These are phyloP conservation scores for Canavalia ensiformis DNA, from an alignment of 306 rosid species.

Conservation along the genomic window DNA sequence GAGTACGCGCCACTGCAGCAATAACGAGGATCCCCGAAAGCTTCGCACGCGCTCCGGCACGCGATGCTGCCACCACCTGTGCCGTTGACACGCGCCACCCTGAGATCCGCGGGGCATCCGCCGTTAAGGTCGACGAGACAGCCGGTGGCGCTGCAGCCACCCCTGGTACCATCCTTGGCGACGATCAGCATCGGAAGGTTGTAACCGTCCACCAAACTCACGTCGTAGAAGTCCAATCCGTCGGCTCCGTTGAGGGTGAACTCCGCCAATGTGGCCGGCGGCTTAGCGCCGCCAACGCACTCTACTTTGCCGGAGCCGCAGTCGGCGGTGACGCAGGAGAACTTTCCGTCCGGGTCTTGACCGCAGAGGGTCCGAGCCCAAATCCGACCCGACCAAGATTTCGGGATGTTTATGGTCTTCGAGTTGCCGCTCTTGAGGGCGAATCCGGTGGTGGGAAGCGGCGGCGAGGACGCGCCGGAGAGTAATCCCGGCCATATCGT, in stretches of 20 bases:
- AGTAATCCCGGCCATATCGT: conserved; percentile 90
- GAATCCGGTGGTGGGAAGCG: conserved; percentile 87
- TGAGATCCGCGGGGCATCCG: conserved; percentile 68
- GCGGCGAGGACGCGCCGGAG: conserved; percentile 82
- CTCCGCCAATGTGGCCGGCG: conserved; percentile 93
- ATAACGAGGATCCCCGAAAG: conserved; percentile 81
- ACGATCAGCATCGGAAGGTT: conserved; percentile 88
- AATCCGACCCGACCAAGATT: conserved; percentile 90
- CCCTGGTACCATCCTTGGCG: conserved; percentile 73
- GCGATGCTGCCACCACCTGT: conserved; percentile 63
- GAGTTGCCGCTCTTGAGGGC: conserved; percentile 66
- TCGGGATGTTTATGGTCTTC: conserved; percentile 63
- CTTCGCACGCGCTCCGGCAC: conserved; percentile 97
- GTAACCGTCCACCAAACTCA: conserved; percentile 93
- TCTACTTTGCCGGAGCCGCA: conserved; percentile 81
- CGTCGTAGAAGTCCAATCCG: conserved; percentile 92
- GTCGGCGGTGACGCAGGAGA: conserved; percentile 84
- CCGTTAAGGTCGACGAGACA: conserved; percentile 86
- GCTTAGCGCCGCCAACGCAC: conserved; percentile 89
- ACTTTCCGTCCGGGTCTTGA: conserved; percentile 60
- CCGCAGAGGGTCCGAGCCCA: conserved; percentile 91
- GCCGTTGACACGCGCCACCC: conserved; percentile 60
- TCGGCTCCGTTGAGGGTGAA: conserved; percentile 89
- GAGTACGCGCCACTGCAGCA: conserved; percentile 85
- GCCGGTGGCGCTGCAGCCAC: conserved; percentile 90